Percentiles rank a stretch among this genome's conserved stretches.
These are phyloP conservation scores for Tricholoma matsutake DNA, from an alignment of 768 basidiomycete species.

Conservation along the genomic window DNA sequence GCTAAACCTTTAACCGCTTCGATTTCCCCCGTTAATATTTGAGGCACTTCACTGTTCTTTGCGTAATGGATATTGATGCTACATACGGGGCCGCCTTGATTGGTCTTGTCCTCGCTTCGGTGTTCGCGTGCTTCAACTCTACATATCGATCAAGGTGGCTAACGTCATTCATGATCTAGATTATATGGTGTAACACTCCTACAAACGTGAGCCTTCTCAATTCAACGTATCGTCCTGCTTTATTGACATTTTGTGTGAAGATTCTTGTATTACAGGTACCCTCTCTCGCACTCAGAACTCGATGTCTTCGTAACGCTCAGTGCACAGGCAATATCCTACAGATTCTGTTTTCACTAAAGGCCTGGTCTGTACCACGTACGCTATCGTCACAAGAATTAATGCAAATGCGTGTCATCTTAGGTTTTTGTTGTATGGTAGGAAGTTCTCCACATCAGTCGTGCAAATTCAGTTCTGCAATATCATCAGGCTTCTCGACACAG, in stretches of 20 bases:
- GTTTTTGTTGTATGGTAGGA: constrained; percentile 35
- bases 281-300: background rate
- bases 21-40: background rate
- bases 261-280: constrained; percentile 41
- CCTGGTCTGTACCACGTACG: constrained; percentile 29
- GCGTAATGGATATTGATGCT: constrained; percentile 21
- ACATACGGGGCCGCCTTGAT: constrained; percentile 46
- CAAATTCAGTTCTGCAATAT: background rate
- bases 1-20: background rate
- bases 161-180: constrained; percentile 21
- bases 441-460: background rate
- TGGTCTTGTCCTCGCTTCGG: constrained; percentile 40
- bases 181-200: constrained; percentile 47
- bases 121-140: constrained; percentile 29
- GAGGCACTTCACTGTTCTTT: background rate
- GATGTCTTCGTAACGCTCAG: background rate
- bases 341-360: constrained; percentile 38
- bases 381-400: background rate
- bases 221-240: background rate
- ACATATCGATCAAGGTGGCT: constrained; percentile 3
- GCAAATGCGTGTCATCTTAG: constrained; percentile 18
- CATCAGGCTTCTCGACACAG: constrained; percentile 38
- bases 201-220: constrained; percentile 32
- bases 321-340: constrained; percentile 35
- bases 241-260: constrained; percentile 19